Base-by-base conservation (phyloP, 306 rosid genomes). In the Vicia villosa region DNA sequence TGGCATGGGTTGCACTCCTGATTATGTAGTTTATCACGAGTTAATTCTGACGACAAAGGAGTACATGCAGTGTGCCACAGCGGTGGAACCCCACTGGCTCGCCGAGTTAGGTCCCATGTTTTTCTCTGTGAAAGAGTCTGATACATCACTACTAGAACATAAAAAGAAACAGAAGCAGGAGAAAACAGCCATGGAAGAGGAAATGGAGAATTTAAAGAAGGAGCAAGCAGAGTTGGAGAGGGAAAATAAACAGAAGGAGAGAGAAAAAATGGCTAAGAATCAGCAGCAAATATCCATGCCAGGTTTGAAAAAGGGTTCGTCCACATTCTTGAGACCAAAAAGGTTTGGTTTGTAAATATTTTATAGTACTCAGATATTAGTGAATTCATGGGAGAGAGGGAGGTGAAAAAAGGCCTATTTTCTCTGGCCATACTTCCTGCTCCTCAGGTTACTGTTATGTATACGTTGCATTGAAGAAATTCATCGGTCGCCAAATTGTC, bases 21-120 rank as follows among this genome's bases (percentile, higher is more conserved):
- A 94, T 2, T 75, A 94, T 15, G 94, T 90, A 10, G 98, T 94
- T 46, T 94, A 94, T 76, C 97, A 94, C 5, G 98, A 90, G 81
- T 60, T 94, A 73, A 74, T 94, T 62, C 77, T 94, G 82, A 94
- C 98, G 0, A 62, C 88, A 0, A 94, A 94, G 74, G 98, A 94
- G 85, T 94, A 94, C 75, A 94, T 90, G 98, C 98, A 94, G 63
- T 94, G 98, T 63, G 98, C 97, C 22, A 94, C 98, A 0, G 96
- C 98, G 0, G 98, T 90, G 79, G 98, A 94, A 80, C 94, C 98
- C 6, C 98, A 94, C 32, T 90, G 98, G 98, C 6, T 94, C 67
- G 98, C 98, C 8, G 98, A 94, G 74, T 72, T 94, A 66, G 98
- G 98, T 26, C 98, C 98, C 2, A 90, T 94, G 98, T 94, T 94